Evolutionary conservation across 495 filamentous ascomycete genomes (phyloP).

Genomic region (Xanthoparmelia taractica): DNA sequence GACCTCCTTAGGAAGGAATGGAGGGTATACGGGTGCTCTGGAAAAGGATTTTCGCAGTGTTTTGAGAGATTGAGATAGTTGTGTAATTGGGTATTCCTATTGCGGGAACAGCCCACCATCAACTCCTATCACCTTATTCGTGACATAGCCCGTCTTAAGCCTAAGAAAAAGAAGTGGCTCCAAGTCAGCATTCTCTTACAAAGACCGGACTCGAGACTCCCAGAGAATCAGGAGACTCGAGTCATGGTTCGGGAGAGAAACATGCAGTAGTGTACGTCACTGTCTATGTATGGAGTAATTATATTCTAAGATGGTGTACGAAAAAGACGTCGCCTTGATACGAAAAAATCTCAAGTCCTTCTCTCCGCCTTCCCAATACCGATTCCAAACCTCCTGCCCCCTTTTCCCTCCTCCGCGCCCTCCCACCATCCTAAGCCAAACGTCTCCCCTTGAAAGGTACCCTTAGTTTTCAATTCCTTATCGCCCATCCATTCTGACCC

Average conservation of each 20-base stretch:
- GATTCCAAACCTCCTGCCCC: neutral
- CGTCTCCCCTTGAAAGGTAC: neutral
- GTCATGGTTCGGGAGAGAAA: neutral
- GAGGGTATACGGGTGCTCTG: too few species aligned
- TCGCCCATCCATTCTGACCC: neutral
- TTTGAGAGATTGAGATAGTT: too few species aligned
- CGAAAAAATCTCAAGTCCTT: neutral
- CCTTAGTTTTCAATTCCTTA: neutral
- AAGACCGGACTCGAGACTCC: too few species aligned
- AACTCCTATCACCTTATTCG: constrained; percentile 47
- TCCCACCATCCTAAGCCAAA: neutral
- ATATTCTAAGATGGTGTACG: neutral
- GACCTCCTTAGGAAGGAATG: too few species aligned
- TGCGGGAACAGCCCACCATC: constrained; percentile 35
- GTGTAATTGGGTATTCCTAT: too few species aligned
- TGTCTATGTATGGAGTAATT: neutral
- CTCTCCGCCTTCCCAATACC: neutral
- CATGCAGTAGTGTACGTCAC: neutral
- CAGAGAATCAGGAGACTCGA: too few species aligned
- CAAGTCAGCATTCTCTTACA: neutral
- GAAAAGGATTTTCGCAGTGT: too few species aligned
- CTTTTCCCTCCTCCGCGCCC: neutral
- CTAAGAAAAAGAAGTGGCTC: constrained; percentile 30
- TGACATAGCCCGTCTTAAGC: constrained; percentile 62
- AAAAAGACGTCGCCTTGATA: neutral